phyloP scores from a whole-genome alignment of 139 green algal genomes.

The Mesotaenium endlicherianum region DNA sequence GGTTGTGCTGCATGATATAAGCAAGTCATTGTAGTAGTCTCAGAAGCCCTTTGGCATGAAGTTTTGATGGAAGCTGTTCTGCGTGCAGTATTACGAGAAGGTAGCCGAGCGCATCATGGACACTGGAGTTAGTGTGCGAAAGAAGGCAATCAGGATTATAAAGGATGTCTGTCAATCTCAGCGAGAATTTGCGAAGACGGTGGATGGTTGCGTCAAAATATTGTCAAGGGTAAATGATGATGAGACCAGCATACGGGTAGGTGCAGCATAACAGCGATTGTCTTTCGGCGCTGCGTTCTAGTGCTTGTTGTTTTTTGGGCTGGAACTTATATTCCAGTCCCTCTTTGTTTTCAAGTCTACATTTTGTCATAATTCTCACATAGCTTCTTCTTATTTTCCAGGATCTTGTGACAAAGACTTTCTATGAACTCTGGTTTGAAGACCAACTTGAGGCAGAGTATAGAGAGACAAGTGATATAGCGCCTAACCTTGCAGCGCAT shows the following conservation, averaged over 20 bases:
- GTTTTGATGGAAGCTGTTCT: no score
- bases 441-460: conserved; percentile 3
- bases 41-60: no score
- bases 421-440: conserved; percentile 62
- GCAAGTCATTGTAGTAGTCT: no score
- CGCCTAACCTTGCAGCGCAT: not conserved
- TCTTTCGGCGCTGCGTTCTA: no score
- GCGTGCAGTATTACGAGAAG: conserved; percentile 73
- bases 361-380: not conserved
- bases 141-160: conserved; percentile 77
- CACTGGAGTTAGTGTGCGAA: conserved; percentile 73
- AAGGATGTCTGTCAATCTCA: conserved; percentile 73
- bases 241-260: conserved; percentile 41
- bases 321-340: no score
- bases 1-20: no score
- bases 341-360: no score
- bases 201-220: conserved; percentile 28
- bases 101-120: conserved; percentile 64
- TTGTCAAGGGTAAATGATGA: conserved; percentile 43
- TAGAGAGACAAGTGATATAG: not conserved
- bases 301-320: no score
- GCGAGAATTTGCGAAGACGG: conserved; percentile 53
- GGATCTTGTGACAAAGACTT: conserved; percentile 62
- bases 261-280: no score
- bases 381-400: conserved; percentile 39